phyloP scores from a whole-genome alignment of 2,329 filamentous ascomycete genomes.

The Capronia coronata region DNA sequence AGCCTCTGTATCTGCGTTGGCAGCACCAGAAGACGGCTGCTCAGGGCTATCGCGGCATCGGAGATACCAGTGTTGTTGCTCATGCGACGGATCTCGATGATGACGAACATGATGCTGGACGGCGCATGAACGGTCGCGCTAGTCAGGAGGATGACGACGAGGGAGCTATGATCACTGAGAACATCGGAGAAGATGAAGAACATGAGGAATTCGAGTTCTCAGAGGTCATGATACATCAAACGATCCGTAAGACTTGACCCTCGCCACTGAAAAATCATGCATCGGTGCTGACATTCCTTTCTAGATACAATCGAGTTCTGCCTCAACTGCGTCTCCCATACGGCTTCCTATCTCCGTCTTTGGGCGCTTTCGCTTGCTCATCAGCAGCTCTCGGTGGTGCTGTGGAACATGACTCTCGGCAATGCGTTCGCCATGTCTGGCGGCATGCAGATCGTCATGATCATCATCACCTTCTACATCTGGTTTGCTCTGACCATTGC shows the following conservation, averaged over 20 bases:
- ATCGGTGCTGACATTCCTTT: neutral
- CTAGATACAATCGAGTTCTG: constrained; percentile 65
- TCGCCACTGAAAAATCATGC: neutral
- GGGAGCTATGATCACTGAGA: constrained; percentile 82
- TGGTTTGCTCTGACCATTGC: constrained; percentile 83
- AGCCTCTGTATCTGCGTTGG: constrained; percentile 89
- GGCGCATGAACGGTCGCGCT: constrained; percentile 52
- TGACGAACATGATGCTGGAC: constrained; percentile 38
- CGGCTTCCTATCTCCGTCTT: constrained; percentile 94
- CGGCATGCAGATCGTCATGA: constrained; percentile 65
- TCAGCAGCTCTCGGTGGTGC: constrained; percentile 91
- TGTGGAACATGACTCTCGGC: constrained; percentile 92
- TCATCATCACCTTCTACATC: constrained; percentile 73
- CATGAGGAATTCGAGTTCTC: constrained; percentile 97
- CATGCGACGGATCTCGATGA: constrained; percentile 88
- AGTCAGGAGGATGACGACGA: constrained; percentile 71
- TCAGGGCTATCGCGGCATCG: constrained; percentile 85
- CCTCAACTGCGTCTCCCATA: constrained; percentile 97
- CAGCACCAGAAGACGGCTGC: constrained; percentile 87
- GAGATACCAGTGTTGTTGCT: constrained; percentile 71
- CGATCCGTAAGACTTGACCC: constrained; percentile 66
- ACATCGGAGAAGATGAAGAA: constrained; percentile 62
- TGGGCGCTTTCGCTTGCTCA: constrained; percentile 97
- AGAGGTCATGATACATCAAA: constrained; percentile 97
- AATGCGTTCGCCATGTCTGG: constrained; percentile 64